Base-by-base conservation (phyloP, 192 early-diverging fungal species). In the Spizellomyces sp. region DNA sequence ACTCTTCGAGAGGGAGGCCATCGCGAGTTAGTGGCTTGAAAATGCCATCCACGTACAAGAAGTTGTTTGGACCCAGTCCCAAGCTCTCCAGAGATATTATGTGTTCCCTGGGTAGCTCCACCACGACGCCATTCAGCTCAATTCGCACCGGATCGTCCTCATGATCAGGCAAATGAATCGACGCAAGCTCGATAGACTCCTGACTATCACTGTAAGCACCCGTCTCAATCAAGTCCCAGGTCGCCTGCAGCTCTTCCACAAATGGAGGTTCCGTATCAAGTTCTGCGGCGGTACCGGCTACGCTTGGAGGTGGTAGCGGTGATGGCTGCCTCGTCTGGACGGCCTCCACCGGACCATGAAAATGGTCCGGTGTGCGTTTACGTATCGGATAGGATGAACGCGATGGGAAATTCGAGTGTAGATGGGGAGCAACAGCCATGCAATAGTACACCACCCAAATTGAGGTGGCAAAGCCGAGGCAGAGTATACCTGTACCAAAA, bases 211-310 rank as follows among this genome's bases (percentile, higher is more conserved):
- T 42, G 4, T 61, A 61, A 12, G 64, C 44, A 7, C 64, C 64
- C 9, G 46, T 66, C 19, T 66, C 64, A 22, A 66, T 66, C 10
- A 66, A 21, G 21, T 66, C 64, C 64, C 64, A 66, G 22, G 64
- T 66, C 46, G 43, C 43, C 17, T 48, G 64, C 19, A 66, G 48
- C 21, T 66, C 19, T 27, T 66, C 47, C 2, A 66, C 36, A 8
- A 43, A 17, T 41, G 62, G 17, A 10, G 43, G n/a, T 42, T 45
- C 45, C 12, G 36, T 50, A 19, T 66, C 64, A 1, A 66, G 48
- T 1, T 66, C 64, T 17, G 64, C 64, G 21, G 64, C 45, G 64
- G 14, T 66, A 7, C 64, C 64, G 48, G 47, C 46, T 10, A 17
- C 64, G 27, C 9, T 46, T 46, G 64, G 21, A 5, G 48, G 43